Evolutionary conservation across 73 alveolate species (phyloP), one percentile per base, ranked within the genome.

Genomic region (Uronychia setigera): DNA sequence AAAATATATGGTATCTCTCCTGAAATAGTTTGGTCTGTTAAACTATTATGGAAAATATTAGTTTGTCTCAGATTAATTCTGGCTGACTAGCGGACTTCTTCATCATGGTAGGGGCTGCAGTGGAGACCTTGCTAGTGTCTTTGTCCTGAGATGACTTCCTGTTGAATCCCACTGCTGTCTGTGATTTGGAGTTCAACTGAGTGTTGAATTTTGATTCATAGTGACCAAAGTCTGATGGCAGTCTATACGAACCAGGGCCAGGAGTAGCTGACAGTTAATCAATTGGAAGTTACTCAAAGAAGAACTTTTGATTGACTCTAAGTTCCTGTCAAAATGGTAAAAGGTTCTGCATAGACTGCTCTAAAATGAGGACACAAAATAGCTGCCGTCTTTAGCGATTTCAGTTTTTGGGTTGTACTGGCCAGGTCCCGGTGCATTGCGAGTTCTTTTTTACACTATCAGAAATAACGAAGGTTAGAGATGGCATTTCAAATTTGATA

Each of bases 191-290:
- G n/a, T n/a, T n/a, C n/a, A n/a, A n/a, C n/a, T n/a, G n/a, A n/a
- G n/a, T n/a, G n/a, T 32, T 80, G 31, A 84, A 26, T 74, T 88
- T 88, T 13, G 77, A 46, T 76, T 91, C 96, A 86, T 93, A 91
- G 31, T 93, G 83, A 26, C 99, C 99, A 77, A 93, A 95, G 32
- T 95, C 99, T 35, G 96, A 86, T 32, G 98, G 98, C 31, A 88
- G 60, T 58, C 91, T 81, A 76, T 95, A 95, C 82, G 94, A 87
- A 26, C 99, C 99, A 33, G 99, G 99, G 25, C 99, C 99, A 25
- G 98, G 88, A 34, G 74, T 32, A n/a, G n/a, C n/a, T n/a, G n/a
- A n/a, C n/a, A n/a, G n/a, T n/a, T n/a, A n/a, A n/a, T n/a, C n/a
- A n/a, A n/a, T n/a, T n/a, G n/a, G n/a, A 13, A 67, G 34, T 67